phyloP scores from a whole-genome alignment of 345 rosid species.

The Excoecaria cochinchinensis region DNA sequence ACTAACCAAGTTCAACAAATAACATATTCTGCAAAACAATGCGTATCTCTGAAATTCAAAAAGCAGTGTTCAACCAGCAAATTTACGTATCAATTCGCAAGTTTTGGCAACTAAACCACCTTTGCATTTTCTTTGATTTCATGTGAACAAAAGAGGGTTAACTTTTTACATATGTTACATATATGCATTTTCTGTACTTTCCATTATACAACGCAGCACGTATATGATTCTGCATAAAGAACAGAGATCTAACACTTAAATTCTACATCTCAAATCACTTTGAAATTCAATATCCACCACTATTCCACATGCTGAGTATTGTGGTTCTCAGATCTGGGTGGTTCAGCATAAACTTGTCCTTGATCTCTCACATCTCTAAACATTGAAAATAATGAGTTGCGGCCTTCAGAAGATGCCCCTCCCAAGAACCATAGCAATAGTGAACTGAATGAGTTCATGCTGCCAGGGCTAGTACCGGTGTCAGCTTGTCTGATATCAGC shows the following conservation, averaged over 20 bases:
- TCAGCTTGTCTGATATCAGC: conserved; percentile 49
- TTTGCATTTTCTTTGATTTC: background rate
- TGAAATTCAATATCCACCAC: background rate
- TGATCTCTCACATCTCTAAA: conserved; percentile 91
- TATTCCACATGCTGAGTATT: conserved; percentile 29
- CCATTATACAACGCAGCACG: background rate
- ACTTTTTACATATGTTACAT: conserved; percentile 1
- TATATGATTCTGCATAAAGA: background rate
- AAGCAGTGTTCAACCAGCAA: too few species aligned
- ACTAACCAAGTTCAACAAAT: too few species aligned
- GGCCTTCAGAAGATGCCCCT: conserved; percentile 88
- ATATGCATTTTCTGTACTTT: conserved; percentile 1
- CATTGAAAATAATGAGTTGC: conserved; percentile 80
- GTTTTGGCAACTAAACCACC: background rate
- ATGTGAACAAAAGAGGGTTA: conserved; percentile 2
- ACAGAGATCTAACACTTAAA: background rate
- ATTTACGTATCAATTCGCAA: background rate
- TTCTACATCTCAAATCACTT: background rate
- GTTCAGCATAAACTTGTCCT: conserved; percentile 52
- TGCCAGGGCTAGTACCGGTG: conserved; percentile 53
- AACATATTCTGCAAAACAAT: too few species aligned
- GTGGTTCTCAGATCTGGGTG: conserved; percentile 31
- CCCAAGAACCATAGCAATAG: conserved; percentile 89
- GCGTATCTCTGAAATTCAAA: too few species aligned
- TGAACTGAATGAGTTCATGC: conserved; percentile 82